Evolutionary conservation across 805 yeast genomes (phyloP).

Genomic region (Ogataea sp.): DNA sequence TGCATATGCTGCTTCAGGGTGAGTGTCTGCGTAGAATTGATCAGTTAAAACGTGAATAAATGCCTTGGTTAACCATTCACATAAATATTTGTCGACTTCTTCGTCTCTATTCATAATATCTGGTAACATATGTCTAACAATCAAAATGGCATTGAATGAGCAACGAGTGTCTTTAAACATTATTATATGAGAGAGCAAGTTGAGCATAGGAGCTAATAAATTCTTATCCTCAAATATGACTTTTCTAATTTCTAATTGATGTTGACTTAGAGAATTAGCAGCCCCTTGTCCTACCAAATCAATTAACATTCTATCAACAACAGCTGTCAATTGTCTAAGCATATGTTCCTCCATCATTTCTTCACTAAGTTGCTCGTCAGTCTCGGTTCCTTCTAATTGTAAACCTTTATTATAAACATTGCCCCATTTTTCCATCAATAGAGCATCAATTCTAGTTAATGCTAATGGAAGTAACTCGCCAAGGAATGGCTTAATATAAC

Average conservation of each 20-base stretch:
- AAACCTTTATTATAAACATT: constrained; percentile 50
- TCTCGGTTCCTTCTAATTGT: constrained; percentile 44
- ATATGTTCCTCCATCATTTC: constrained; percentile 98
- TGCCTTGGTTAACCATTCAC: constrained; percentile 61
- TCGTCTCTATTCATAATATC: constrained; percentile 62
- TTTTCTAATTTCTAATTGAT: constrained; percentile 59
- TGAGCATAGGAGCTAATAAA: constrained; percentile 71
- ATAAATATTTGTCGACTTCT: constrained; percentile 64
- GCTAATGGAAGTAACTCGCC: constrained; percentile 70
- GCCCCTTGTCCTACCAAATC: constrained; percentile 82
- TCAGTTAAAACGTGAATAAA: constrained; percentile 62
- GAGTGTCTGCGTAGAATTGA: constrained; percentile 76
- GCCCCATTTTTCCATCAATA: constrained; percentile 75
- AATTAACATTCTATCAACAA: constrained; percentile 77
- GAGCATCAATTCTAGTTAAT: constrained; percentile 60
- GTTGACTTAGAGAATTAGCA: constrained; percentile 34
- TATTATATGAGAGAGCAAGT: constrained; percentile 67
- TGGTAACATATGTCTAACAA: constrained; percentile 65
- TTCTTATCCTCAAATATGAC: constrained; percentile 56
- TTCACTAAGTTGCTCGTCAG: constrained; percentile 82
- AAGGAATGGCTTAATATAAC: constrained; percentile 62
- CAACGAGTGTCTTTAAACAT: constrained; percentile 86
- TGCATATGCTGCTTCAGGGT: constrained; percentile 86
- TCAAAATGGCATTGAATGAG: constrained; percentile 80
- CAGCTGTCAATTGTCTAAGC: constrained; percentile 86